phyloP scores from a whole-genome alignment of 352 stramenopile species.

The Globisporangium yorkense region DNA sequence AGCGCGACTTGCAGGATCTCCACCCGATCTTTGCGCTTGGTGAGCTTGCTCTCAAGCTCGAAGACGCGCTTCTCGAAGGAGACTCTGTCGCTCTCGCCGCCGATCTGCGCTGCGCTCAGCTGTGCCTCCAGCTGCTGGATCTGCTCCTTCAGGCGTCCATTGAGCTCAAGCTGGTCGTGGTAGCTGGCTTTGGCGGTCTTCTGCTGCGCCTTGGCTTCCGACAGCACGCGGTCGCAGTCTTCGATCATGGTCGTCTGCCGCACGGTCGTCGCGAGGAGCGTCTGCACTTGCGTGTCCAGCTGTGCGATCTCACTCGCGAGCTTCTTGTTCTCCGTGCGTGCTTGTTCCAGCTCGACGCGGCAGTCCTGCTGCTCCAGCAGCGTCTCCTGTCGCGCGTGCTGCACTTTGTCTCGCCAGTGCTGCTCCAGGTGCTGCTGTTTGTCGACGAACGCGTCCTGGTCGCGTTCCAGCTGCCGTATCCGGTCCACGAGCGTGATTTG shows the following conservation, averaged over 20 bases:
- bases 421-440: conserved; percentile 16
- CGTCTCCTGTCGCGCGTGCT: conserved; percentile 13
- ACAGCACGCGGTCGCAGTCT: conserved; percentile 57
- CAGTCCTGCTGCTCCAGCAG: conserved; percentile 19
- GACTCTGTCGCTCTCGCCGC: conserved; percentile 12
- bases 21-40: conserved; percentile 31
- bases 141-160: conserved; percentile 22
- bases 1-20: conserved; percentile 32
- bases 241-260: conserved; percentile 69
- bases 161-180: conserved; percentile 37
- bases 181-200: conserved; percentile 27
- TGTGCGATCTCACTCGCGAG: conserved; percentile 20
- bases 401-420: conserved; percentile 30
- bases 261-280: conserved; percentile 51
- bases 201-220: conserved; percentile 34
- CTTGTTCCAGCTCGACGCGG: conserved; percentile 21
- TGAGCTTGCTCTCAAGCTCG: conserved; percentile 34
- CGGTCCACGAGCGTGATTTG: conserved; percentile 21
- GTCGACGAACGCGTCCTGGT: conserved; percentile 20
- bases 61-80: conserved; percentile 22
- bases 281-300: conserved; percentile 39
- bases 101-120: conserved; percentile 18
- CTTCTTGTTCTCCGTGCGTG: conserved; percentile 22
- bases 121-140: conserved; percentile 33
- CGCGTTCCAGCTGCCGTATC: conserved; percentile 31